phyloP scores from a whole-genome alignment of 2,329 filamentous ascomycete genomes.

The Exophiala phaeomuriformis region DNA sequence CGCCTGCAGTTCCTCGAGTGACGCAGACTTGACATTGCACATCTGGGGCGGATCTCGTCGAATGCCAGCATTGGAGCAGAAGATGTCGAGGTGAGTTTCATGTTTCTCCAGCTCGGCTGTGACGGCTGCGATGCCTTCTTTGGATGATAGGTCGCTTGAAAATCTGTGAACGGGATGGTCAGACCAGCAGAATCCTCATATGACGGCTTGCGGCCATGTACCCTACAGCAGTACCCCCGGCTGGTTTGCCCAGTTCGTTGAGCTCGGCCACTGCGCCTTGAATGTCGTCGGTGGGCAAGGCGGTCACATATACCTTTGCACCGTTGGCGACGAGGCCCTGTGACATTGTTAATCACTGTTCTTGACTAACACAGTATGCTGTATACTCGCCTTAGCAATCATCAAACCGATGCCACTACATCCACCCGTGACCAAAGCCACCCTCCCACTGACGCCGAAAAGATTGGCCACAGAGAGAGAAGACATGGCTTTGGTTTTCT shows the following conservation, averaged over 20 bases:
- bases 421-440: constrained; percentile 41
- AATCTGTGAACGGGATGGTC: constrained; percentile 19
- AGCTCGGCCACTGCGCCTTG: constrained; percentile 35
- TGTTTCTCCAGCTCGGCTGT: constrained; percentile 30
- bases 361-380: not conserved
- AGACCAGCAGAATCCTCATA: not conserved
- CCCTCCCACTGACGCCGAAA: constrained; percentile 36
- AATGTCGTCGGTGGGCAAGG: constrained; percentile 39
- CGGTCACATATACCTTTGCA: constrained; percentile 42
- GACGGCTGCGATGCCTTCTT: constrained; percentile 36
- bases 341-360: not conserved
- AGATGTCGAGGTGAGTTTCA: constrained; percentile 41
- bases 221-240: constrained; percentile 38
- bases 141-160: constrained; percentile 35
- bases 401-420: constrained; percentile 44
- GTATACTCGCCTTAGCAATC: constrained; percentile 37
- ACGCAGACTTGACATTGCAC: constrained; percentile 42
- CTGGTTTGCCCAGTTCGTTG: constrained; percentile 33
- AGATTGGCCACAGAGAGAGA: constrained; percentile 23
- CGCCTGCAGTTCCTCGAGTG: constrained; percentile 38
- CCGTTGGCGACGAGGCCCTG: constrained; percentile 41
- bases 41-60: constrained; percentile 38
- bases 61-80: constrained; percentile 46
- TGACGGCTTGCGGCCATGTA: constrained; percentile 19
- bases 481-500: not conserved